These are phyloP conservation scores for Talaromyces sp. DNA, from an alignment of 2,329 filamentous ascomycete genomes.

Conservation along the genomic window DNA sequence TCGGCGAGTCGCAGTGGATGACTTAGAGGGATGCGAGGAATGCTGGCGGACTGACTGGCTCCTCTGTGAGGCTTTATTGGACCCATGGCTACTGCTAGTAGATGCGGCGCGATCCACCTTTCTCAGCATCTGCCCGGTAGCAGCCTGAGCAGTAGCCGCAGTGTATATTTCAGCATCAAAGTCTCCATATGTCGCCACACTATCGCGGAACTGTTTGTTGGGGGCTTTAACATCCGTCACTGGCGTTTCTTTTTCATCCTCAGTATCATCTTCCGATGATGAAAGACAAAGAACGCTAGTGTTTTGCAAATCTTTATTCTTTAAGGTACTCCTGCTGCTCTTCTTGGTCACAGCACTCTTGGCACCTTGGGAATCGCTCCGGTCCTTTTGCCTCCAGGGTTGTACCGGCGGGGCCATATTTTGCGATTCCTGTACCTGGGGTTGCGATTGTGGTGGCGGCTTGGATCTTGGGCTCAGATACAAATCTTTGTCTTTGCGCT, in stretches of 20 bases:
- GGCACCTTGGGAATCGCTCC: conserved; percentile 15
- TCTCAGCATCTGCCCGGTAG: conserved; percentile 29
- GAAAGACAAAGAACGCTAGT: conserved; percentile 53
- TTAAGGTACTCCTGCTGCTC: conserved; percentile 42
- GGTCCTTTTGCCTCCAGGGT: conserved; percentile 17
- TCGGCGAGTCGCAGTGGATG: conserved; percentile 27
- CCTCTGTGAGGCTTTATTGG: conserved; percentile 15
- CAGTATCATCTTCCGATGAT: conserved; percentile 52
- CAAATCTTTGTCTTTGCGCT: conserved; percentile 22
- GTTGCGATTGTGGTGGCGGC: conserved; percentile 3
- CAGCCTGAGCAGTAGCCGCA: conserved; percentile 42
- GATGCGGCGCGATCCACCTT: conserved; percentile 33
- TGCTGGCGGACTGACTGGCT: conserved; percentile 19
- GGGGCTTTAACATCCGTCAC: conserved; percentile 14
- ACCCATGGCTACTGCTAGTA: conserved; percentile 28
- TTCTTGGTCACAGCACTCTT: conserved; percentile 38
- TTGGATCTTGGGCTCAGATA: conserved; percentile 29
- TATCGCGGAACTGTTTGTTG: conserved; percentile 36
- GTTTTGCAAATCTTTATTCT: conserved; percentile 45
- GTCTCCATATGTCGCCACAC: conserved; percentile 43
- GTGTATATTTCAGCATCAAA: conserved; percentile 48
- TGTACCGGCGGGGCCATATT: conserved; percentile 20
- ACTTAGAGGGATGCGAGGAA: conserved; percentile 16
- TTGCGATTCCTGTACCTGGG: conserved; percentile 3
- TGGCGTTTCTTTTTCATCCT: conserved; percentile 32